Conservation (phyloP, 495 filamentous ascomycete genomes). For the Letharia columbiana region DNA sequence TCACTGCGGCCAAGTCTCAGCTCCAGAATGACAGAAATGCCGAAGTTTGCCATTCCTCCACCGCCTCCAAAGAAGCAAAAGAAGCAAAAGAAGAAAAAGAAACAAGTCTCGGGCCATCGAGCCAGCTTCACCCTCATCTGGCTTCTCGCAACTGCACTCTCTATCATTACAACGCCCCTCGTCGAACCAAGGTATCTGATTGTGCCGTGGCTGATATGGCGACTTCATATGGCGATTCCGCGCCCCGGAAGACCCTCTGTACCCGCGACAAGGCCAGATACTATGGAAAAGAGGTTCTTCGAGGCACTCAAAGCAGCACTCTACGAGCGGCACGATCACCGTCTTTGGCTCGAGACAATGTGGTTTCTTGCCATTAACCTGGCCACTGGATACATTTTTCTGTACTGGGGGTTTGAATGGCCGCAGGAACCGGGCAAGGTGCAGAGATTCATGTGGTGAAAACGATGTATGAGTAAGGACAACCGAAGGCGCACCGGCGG, state of each 20-base stretch:
- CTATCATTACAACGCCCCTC: conserved; percentile 76
- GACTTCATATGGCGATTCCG: conserved; percentile 59
- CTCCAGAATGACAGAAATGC: neutral
- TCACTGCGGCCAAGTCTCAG: neutral
- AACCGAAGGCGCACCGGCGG: too few relatives aligned
- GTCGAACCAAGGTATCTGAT: conserved; percentile 95
- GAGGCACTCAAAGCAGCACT: conserved; percentile 8
- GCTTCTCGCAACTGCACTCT: conserved; percentile 62
- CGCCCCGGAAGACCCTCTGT: conserved; percentile 29
- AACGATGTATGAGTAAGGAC: neutral
- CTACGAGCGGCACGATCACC: conserved; percentile 27
- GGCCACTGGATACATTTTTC: conserved; percentile 70
- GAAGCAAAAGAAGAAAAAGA: neutral
- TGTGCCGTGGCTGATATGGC: conserved; percentile 89
- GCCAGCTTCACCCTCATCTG: conserved; percentile 57
- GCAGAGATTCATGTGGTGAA: conserved; percentile 91
- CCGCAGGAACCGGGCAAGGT: conserved; percentile 64
- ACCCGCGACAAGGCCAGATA: conserved; percentile 22
- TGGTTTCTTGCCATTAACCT: conserved; percentile 72
- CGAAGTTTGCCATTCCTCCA: conserved; percentile 13
- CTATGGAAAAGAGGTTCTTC: neutral
- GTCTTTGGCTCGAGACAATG: conserved; percentile 61
- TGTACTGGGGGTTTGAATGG: conserved; percentile 76
- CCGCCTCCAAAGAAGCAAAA: neutral
- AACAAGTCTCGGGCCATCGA: conserved; percentile 18